Percentiles rank a stretch among this genome's conserved stretches.
Evolutionary conservation across 1,284 basidiomycete species (phyloP).

Genomic region (Golubevia pallescens): DNA sequence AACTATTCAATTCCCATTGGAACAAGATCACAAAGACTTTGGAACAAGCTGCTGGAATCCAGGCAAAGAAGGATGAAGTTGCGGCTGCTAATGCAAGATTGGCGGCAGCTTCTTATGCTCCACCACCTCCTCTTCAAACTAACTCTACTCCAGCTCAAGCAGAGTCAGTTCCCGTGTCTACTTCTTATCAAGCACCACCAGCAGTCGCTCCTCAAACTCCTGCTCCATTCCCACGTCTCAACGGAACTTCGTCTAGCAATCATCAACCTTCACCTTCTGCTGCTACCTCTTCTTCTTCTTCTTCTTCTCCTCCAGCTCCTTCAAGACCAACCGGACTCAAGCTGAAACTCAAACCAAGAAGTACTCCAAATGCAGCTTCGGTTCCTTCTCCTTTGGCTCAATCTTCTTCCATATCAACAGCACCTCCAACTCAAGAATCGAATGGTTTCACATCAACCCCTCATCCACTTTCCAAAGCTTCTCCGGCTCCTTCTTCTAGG

Average conservation of each 20-base stretch:
- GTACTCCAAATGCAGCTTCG: conserved; percentile 5
- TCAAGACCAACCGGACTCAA: conserved; percentile 8
- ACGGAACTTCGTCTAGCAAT: too few relatives aligned
- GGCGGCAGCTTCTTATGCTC: conserved; percentile 17
- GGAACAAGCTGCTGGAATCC: conserved; percentile 53
- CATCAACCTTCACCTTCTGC: too few relatives aligned
- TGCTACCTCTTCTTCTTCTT: background rate
- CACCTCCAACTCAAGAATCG: conserved; percentile 2
- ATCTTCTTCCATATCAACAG: background rate
- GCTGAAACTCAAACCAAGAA: conserved; percentile 18
- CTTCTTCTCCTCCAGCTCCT: conserved; percentile 12
- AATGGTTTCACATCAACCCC: background rate
- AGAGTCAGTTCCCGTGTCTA: background rate
- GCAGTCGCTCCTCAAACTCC: background rate
- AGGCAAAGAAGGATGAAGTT: conserved; percentile 10
- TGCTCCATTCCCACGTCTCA: too few relatives aligned
- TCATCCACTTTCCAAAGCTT: conserved; percentile 1
- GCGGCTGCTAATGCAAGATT: conserved; percentile 24
- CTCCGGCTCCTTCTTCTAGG: background rate
- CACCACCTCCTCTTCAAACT: conserved; percentile 9
- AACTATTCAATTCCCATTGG: conserved; percentile 83
- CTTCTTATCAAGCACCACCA: too few relatives aligned
- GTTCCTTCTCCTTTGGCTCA: background rate
- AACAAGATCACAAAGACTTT: conserved; percentile 62
- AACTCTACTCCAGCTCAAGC: background rate